These are phyloP conservation scores for Rhynchosporium graminicola DNA, from an alignment of 2,329 filamentous ascomycete species.

Conservation along the genomic window DNA sequence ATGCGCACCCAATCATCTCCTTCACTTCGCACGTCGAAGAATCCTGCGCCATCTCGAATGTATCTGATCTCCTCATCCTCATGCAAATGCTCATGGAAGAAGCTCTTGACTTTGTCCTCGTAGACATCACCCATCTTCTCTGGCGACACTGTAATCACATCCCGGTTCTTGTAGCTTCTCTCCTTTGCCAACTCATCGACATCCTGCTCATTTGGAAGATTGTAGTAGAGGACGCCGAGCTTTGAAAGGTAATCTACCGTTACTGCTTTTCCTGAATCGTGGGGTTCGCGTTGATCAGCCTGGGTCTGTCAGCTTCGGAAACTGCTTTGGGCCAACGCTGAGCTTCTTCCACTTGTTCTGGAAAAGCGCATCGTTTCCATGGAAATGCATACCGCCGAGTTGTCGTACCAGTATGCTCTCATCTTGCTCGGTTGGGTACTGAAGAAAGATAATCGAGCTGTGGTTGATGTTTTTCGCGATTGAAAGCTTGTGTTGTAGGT, in stretches of 20 bases:
- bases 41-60: conserved; percentile 83
- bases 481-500: background rate
- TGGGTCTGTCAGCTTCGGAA: conserved; percentile 43
- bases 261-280: conserved; percentile 79
- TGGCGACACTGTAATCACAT: conserved; percentile 88
- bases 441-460: background rate
- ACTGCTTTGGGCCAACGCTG: conserved; percentile 13
- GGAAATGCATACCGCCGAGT: conserved; percentile 53
- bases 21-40: conserved; percentile 86
- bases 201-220: conserved; percentile 60
- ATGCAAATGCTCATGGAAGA: conserved; percentile 94
- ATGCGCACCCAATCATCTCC: conserved; percentile 90
- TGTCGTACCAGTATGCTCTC: conserved; percentile 73
- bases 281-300: conserved; percentile 91
- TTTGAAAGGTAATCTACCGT: conserved; percentile 63
- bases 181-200: conserved; percentile 75
- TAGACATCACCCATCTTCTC: conserved; percentile 82
- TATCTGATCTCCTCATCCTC: conserved; percentile 99
- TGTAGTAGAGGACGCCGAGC: conserved; percentile 80
- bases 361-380: background rate
- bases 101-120: conserved; percentile 89
- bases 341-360: background rate
- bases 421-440: conserved; percentile 46
- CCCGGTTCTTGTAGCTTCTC: conserved; percentile 89
- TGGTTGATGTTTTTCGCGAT: background rate